Evolutionary conservation across 2,329 filamentous ascomycete genomes (phyloP).

Genomic region (Annulohypoxylon truncatum): DNA sequence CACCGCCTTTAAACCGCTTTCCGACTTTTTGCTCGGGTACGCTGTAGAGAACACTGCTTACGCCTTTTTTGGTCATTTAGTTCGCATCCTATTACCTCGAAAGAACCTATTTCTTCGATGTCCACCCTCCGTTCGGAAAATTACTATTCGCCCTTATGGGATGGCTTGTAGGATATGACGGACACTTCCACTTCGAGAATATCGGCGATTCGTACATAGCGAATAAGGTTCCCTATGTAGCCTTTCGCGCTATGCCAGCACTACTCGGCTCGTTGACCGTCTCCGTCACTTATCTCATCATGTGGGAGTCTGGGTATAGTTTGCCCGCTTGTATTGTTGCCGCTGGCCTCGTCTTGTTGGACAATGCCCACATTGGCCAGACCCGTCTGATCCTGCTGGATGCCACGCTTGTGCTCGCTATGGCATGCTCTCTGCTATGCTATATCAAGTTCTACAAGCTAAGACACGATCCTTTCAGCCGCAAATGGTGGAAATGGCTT

Average conservation of each 20-base stretch:
- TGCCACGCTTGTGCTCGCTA: conserved; percentile 92
- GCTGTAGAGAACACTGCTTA: conserved; percentile 21
- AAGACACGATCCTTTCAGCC: conserved; percentile 85
- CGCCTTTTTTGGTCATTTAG: conserved; percentile 53
- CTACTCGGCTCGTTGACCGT: conserved; percentile 92
- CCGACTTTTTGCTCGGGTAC: neutral
- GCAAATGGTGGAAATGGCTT: conserved; percentile 99
- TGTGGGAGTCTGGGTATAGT: conserved; percentile 99
- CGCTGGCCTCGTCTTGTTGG: conserved; percentile 87
- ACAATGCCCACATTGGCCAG: conserved; percentile 98
- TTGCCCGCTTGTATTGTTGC: conserved; percentile 91
- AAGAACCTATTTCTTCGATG: conserved; percentile 99
- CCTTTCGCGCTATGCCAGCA: conserved; percentile 92
- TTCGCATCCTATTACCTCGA: conserved; percentile 88
- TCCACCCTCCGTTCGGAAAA: conserved; percentile 97
- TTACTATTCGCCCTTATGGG: conserved; percentile 96
- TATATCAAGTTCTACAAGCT: conserved; percentile 99
- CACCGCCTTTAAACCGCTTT: neutral
- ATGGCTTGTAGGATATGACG: conserved; percentile 97
- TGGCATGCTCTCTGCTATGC: conserved; percentile 92
- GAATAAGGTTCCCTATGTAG: conserved; percentile 97
- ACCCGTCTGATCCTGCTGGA: conserved; percentile 95
- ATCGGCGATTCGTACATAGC: conserved; percentile 98
- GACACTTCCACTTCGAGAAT: conserved; percentile 98
- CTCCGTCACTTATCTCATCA: conserved; percentile 93